A percentile compares a stretch with the other conserved stretches of the same genome.
Evolutionary conservation across 208 protist species (phyloP).

Genomic region (Leishmania major): DNA sequence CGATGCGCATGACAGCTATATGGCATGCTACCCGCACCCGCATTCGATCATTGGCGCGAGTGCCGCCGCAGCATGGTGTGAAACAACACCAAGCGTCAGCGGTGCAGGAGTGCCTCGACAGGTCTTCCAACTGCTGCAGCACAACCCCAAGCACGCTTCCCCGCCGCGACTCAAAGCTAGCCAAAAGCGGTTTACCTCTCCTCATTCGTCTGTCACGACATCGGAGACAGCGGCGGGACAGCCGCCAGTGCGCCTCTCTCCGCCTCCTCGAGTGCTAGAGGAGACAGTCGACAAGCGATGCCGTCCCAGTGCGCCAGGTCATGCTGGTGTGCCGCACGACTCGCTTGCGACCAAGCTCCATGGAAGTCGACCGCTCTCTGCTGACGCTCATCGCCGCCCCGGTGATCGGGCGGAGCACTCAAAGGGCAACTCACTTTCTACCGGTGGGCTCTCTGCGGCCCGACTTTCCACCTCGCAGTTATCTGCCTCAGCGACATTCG

Average conservation of each 20-base stretch:
- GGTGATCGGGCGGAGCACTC: neutral
- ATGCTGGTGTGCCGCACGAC: neutral
- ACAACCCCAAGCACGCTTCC: constrained; percentile 9
- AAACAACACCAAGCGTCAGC: constrained; percentile 1
- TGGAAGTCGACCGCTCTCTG: neutral
- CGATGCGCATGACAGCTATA: neutral
- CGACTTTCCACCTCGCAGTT: constrained; percentile 14
- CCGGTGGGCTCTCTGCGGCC: constrained; percentile 3
- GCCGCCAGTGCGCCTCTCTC: neutral
- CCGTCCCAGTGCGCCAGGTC: neutral
- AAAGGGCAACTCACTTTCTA: neutral
- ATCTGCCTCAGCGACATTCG: constrained; percentile 24
- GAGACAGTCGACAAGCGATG: neutral
- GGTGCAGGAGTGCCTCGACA: constrained; percentile 4
- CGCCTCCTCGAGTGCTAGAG: neutral
- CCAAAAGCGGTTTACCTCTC: constrained; percentile 37
- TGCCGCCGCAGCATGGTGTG: constrained; percentile 15
- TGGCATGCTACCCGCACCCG: neutral
- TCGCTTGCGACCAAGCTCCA: constrained; percentile 10
- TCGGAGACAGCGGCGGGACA: neutral
- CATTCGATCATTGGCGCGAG: neutral
- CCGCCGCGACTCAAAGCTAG: constrained; percentile 28
- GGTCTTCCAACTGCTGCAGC: constrained; percentile 24
- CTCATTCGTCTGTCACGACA: neutral
- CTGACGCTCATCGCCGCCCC: neutral